Base-by-base conservation (phyloP, 345 rosid species). In the Erucastrum elatum region DNA sequence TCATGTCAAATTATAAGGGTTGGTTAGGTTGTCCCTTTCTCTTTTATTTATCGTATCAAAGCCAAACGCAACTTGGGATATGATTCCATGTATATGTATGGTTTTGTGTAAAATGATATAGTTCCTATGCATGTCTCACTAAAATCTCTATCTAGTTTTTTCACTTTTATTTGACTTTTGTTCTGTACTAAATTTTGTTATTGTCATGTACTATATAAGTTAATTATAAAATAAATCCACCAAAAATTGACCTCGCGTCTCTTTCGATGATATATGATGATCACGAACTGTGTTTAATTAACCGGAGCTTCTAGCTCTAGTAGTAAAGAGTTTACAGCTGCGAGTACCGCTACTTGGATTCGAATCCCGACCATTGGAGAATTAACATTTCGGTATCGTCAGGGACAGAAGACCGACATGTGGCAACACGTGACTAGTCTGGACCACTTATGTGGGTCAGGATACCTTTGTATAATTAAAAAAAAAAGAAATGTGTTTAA, bases 11-110 rank as follows among this genome's bases (percentile, higher is more conserved):
- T 80, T 75, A 64, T 75, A 64, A 70, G 76, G 55, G 83, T 80
- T 70, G 64, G 80, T 75, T 80, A 75, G 63, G 68, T 41, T 80
- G 83, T 80, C 83, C 62, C 80, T 80, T 75, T 80, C 76, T 74
- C 80, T 80, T 64, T 80, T 15, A 80, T n/a, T 70, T 75, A 70
- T 75, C 73, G 76, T 70, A 80, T 67, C 80, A 65, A 37, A 65
- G 72, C 80, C 80, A 65, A 37, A 37, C 66, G 66, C 79, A 80
- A 74, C 69, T 75, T 70, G 83, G 31, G 31, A 80, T 80, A 68
- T 61, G 60, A 51, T 63, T 69, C 53, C 51, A 72, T 33, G 3
- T 63, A 44, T 16, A 61, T 31, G 6, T 63, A 15, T 64, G 60
- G 2, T 60, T 8, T 29, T n/a, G 37, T 76, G 72, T 58, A 39